phyloP scores from a whole-genome alignment of 2,329 filamentous ascomycete species.

The Chaetomiaceae sp. region DNA sequence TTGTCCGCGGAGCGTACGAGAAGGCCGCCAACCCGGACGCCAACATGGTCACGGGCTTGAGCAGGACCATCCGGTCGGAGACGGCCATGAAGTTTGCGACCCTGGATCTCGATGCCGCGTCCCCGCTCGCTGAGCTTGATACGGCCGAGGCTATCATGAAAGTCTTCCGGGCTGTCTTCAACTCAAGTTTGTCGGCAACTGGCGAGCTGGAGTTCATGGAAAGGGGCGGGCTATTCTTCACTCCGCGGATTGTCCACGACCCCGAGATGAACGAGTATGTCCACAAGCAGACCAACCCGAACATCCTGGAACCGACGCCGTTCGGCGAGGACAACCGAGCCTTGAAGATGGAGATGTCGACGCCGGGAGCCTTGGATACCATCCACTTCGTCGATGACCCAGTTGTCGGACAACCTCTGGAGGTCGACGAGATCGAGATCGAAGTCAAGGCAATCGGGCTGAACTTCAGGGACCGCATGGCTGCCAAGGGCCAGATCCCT shows the following conservation, averaged over 20 bases:
- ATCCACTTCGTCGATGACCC: constrained; percentile 39
- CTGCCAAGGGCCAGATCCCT: constrained; percentile 37
- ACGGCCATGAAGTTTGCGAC: constrained; percentile 41
- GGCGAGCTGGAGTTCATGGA: constrained; percentile 43
- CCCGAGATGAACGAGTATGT: constrained; percentile 40
- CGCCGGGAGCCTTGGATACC: constrained; percentile 36
- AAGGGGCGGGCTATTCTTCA: constrained; percentile 36
- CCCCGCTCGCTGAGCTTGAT: constrained; percentile 23
- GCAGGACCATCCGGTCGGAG: constrained; percentile 45
- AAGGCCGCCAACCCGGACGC: constrained; percentile 35
- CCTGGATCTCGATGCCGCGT: constrained; percentile 40
- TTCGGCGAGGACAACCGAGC: constrained; percentile 37
- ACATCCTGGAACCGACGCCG: constrained; percentile 34
- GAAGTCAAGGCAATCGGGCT: constrained; percentile 41
- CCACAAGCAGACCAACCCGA: constrained; percentile 39
- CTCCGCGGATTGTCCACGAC: constrained; percentile 38
- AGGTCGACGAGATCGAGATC: constrained; percentile 38
- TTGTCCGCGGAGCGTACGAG: constrained; percentile 37
- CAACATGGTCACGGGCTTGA: constrained; percentile 44
- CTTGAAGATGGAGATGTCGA: constrained; percentile 38
- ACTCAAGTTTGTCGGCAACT: constrained; percentile 29
- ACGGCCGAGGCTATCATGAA: constrained; percentile 27
- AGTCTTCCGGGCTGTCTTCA: constrained; percentile 37
- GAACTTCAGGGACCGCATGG: constrained; percentile 45
- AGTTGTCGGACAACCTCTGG: constrained; percentile 28